phyloP scores from a whole-genome alignment of 75 land plant genomes.

The Gnetum montanum region DNA sequence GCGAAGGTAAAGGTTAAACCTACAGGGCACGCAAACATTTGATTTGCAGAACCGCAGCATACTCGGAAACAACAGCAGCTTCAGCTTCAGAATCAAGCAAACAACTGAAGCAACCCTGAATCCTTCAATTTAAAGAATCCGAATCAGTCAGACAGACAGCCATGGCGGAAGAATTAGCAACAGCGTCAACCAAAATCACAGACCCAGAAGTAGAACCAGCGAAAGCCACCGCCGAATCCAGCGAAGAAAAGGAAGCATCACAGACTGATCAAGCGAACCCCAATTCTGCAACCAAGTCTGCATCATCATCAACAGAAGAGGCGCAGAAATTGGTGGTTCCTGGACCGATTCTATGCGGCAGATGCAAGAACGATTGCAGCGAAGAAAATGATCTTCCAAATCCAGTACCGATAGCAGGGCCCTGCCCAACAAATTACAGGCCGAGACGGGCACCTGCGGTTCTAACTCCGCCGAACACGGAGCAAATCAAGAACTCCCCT shows the following conservation, averaged over 20 bases:
- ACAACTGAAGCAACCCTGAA: no score
- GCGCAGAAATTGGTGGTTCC: background rate
- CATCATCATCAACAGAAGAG: background rate
- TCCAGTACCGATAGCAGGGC: slow-evolving; percentile 6
- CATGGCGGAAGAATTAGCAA: background rate
- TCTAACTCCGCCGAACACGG: slow-evolving; percentile 26
- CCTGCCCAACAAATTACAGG: slow-evolving; percentile 37
- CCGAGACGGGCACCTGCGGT: slow-evolving; percentile 54
- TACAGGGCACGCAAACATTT: no score
- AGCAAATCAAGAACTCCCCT: slow-evolving; percentile 56
- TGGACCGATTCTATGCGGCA: slow-evolving; percentile 1
- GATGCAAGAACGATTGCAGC: slow-evolving; percentile 6
- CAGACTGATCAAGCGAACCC: background rate
- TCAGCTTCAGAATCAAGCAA: no score
- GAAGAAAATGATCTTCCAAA: slow-evolving; percentile 1
- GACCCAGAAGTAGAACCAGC: background rate
- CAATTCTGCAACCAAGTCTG: background rate
- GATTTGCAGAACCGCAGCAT: no score
- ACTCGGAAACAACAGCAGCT: no score
- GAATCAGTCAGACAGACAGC: background rate
- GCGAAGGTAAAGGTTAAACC: no score
- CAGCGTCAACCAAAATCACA: background rate
- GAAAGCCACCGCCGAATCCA: background rate
- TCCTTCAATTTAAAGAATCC: no score
- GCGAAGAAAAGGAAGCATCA: background rate